These are phyloP conservation scores for Pyracantha coccinea DNA, from an alignment of 331 rosid species.

Conservation along the genomic window DNA sequence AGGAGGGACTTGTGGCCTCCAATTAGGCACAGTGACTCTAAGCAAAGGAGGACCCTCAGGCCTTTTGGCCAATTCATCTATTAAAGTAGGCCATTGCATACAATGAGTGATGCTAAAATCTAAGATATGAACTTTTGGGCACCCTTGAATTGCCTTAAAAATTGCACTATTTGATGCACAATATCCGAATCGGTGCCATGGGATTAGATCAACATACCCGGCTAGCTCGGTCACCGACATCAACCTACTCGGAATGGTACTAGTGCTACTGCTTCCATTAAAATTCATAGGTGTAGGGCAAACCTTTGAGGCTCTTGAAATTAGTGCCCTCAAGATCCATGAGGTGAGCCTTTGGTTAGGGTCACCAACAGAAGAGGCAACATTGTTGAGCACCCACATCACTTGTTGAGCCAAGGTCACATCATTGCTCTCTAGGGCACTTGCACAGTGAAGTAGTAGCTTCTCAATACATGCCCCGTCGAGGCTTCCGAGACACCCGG, in stretches of 20 bases:
- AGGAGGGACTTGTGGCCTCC: conserved; percentile 75
- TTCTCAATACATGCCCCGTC: conserved; percentile 89
- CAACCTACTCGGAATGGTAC: conserved; percentile 38
- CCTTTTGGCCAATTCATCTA: conserved; percentile 65
- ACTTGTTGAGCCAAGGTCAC: conserved; percentile 91
- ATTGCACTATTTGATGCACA: conserved; percentile 80
- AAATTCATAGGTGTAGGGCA: conserved; percentile 50
- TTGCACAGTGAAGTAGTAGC: conserved; percentile 74
- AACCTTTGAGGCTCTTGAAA: conserved; percentile 72
- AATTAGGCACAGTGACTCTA: conserved; percentile 70
- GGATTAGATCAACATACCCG: conserved; percentile 93
- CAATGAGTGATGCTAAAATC: conserved; percentile 89
- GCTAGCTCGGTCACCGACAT: conserved; percentile 83
- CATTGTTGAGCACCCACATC: conserved; percentile 98
- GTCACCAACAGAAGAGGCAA: conserved; percentile 78
- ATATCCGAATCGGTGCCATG: conserved; percentile 91
- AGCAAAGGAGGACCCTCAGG: conserved; percentile 78
- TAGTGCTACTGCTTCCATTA: conserved; percentile 21
- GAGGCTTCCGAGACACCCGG: conserved; percentile 78
- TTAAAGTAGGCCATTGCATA: conserved; percentile 99
- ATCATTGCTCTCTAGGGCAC: conserved; percentile 80
- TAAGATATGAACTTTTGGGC: conserved; percentile 54
- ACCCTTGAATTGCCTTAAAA: conserved; percentile 57
- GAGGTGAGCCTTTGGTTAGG: conserved; percentile 86
- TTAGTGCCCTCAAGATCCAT: conserved; percentile 77